Evolutionary conservation across 192 early-diverging fungal genomes (phyloP), one percentile per base, ranked within the genome.

Genomic region (Coemansia sp.): DNA sequence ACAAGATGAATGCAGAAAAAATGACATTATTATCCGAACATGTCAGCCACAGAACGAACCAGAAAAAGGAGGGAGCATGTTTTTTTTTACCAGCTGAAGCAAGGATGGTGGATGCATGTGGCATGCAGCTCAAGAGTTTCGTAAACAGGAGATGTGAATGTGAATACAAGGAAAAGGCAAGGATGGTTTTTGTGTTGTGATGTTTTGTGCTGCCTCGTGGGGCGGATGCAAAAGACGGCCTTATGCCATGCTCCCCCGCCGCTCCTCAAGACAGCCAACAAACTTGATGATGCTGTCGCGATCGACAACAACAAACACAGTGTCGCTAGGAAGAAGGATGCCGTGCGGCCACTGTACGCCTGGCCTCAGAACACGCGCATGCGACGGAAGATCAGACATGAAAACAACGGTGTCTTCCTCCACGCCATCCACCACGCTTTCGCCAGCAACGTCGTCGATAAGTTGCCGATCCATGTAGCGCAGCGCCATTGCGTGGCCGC

Each of bases 361-460:
- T 53, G 74, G 79, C 41, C 79, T 70, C n/a, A 81, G 41, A 38
- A 81, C 70, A 32, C 70, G 71, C 8, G 68, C 68, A 20, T 74
- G 74, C 13, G 64, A 32, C 1, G 79, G 79, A 22, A 81, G 68
- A 66, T 76, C 79, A 2, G 79, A 81, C 46, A 76, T 68, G 37
- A 14, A 76, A 13, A 71, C 75, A 19, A 70, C 20, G 53, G 42
- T 56, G n/a, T 50, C 38, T 10, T 39, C 16, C 3, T 12, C 32
- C 17, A 44, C 58, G 25, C 39, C 71, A 2, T 40, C 55, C 22
- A 71, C 69, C 2, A 74, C 42, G 42, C 64, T 67, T 63, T 81
- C 78, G 40, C 78, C 78, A 1, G 78, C 78, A 22, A 81, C 58
- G 41, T 81, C 78, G 70, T 81, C 78, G 16, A 81, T 61, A 4